phyloP scores from a whole-genome alignment of 2,329 filamentous ascomycete genomes.

The Cordyceps farinosa region DNA sequence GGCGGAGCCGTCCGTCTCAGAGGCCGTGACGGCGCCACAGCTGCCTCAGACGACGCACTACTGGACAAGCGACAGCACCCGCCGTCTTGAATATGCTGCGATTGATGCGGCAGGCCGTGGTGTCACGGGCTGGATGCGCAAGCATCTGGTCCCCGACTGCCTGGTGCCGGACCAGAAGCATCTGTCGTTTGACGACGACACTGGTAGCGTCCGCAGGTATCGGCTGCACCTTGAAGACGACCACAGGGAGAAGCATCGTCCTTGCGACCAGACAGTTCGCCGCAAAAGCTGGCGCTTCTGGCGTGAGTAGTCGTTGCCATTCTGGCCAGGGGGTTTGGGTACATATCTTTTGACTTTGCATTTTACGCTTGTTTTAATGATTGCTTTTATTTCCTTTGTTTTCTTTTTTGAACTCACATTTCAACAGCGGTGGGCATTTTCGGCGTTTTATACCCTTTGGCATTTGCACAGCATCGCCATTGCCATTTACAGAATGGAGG shows the following conservation, averaged over 20 bases:
- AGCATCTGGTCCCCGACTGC: constrained; percentile 58
- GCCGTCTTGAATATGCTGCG: constrained; percentile 62
- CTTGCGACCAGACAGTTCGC: constrained; percentile 2
- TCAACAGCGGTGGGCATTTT: constrained; percentile 29
- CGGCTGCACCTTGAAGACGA: constrained; percentile 54
- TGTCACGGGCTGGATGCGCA: constrained; percentile 57
- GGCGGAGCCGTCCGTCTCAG: constrained; percentile 22
- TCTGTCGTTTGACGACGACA: constrained; percentile 58
- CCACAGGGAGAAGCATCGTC: constrained; percentile 26
- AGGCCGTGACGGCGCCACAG: constrained; percentile 29
- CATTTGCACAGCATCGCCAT: constrained; percentile 14
- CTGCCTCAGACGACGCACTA: constrained; percentile 61
- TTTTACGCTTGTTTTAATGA: constrained; percentile 14
- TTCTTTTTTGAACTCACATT: background rate
- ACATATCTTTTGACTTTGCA: background rate
- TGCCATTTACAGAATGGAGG: constrained; percentile 12
- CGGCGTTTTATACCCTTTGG: constrained; percentile 36
- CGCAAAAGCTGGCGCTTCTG: constrained; percentile 21
- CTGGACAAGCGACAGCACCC: constrained; percentile 62
- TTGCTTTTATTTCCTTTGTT: constrained; percentile 13
- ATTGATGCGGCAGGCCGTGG: constrained; percentile 61
- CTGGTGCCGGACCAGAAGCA: constrained; percentile 51
- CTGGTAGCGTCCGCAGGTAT: constrained; percentile 61
- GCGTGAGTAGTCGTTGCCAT: constrained; percentile 16
- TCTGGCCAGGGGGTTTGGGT: no score